A percentile compares a stretch with the other conserved stretches of the same genome.
Evolutionary conservation across 2,329 filamentous ascomycete species (phyloP).

Genomic region (Microdochium trichocladiopsis): DNA sequence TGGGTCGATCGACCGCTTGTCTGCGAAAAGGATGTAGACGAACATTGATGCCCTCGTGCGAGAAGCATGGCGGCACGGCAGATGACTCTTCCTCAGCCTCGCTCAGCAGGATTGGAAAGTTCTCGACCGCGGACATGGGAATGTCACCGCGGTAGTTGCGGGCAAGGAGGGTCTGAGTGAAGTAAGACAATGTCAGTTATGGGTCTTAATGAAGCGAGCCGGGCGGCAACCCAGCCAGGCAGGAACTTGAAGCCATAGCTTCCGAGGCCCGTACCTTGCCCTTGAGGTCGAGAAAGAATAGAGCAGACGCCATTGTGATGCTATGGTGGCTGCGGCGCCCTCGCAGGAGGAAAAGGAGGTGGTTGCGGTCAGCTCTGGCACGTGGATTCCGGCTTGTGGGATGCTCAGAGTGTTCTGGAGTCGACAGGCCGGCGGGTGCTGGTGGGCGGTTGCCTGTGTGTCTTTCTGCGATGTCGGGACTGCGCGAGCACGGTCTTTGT

Average conservation of each 20-base stretch:
- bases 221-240: constrained; percentile 4
- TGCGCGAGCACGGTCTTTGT: too few relatives aligned
- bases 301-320: constrained; percentile 79
- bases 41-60: constrained; percentile 96
- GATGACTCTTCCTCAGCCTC: constrained; percentile 99
- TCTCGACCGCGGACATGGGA: constrained; percentile 97
- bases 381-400: background rate
- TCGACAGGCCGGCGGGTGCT: background rate
- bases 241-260: background rate
- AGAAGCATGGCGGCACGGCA: constrained; percentile 95
- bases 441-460: too few relatives aligned
- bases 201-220: too few relatives aligned
- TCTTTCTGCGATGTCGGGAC: too few relatives aligned
- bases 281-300: constrained; percentile 99
- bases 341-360: constrained; percentile 1
- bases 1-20: background rate
- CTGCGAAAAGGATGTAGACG: background rate
- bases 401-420: background rate
- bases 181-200: background rate
- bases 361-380: background rate
- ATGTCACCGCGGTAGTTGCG: constrained; percentile 98
- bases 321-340: constrained; percentile 14
- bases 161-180: constrained; percentile 80
- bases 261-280: constrained; percentile 89
- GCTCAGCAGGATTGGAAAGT: constrained; percentile 90